Conservation (phyloP, 371 early-diverging fungal species). For the Entomophthora muscae region DNA sequence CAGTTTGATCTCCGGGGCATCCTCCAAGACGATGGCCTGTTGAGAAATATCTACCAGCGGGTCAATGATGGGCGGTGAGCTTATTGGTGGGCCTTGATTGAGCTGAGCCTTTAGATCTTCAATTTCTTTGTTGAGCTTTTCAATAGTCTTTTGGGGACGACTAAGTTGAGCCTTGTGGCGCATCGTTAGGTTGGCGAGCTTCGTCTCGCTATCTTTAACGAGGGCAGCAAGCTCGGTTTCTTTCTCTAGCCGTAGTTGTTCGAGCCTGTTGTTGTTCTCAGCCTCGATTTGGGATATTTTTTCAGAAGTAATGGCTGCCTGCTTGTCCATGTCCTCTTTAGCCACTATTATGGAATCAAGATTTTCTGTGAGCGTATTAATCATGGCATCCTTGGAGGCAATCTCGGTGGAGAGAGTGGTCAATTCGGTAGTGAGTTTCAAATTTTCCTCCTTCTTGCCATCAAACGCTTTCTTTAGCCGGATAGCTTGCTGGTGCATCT, state of each 20-base stretch:
- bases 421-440: background rate
- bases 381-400: background rate
- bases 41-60: no score
- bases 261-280: background rate
- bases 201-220: background rate
- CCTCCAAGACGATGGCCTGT: no score
- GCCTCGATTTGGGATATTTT: background rate
- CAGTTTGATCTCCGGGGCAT: background rate
- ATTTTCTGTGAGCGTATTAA: background rate
- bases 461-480: background rate
- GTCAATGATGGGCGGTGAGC: no score
- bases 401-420: background rate
- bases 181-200: background rate
- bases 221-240: background rate
- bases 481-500: background rate
- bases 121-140: background rate
- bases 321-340: background rate
- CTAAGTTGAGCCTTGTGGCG: background rate
- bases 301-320: background rate
- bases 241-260: background rate
- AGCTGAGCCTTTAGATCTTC: background rate
- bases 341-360: background rate
- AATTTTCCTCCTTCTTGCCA: background rate
- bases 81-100: no score
- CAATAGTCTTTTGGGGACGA: background rate